Base-by-base conservation (phyloP, 2,329 filamentous ascomycete genomes). In the Aspergillus uvarum region DNA sequence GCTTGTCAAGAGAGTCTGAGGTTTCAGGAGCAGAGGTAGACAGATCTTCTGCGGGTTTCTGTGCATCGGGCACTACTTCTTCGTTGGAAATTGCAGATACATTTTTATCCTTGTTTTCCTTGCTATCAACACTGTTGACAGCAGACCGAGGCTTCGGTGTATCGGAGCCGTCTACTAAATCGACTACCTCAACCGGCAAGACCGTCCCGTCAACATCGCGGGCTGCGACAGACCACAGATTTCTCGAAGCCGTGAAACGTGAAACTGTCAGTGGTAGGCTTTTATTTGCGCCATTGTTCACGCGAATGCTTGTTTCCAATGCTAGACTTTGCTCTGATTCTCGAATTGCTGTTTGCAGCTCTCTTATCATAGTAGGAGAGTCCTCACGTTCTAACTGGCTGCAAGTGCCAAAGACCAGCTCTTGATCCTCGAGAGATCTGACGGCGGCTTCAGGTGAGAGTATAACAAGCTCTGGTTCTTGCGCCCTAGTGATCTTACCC, bases 391-490 rank as follows among this genome's bases (percentile, higher is more conserved):
- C 89, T 24, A 96, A 77, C 72, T 96, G 92, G 72, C 92, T 96
- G 1, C 89, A 93, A 0, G 91, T 95, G 1, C 91, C 92, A 75
- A 96, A 96, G 0, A 96, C 77, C 69, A 93, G 90, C 61, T 92
- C 86, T 71, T 95, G 92, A 1, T 83, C 80, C 3, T 84, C 81
- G 14, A 89, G 83, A 65, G 89, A 83, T 55, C 84, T 84, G 48
- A 88, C 75, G 1, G 91, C 92, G 24, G 88, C 84, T 51, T 79
- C 80, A 0, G 91, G 91, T 0, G 90, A 91, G 11, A 91, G 78
- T 2, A 96, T 76, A 4, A 85, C 78, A 73, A 19, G 92, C 72
- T 19, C 84, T 73, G 47, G 80, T 12, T 67, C 59, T 61, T 71
- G 61, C 26, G 65, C 62, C 66, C 70, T 62, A 59, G 70, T 47